A percentile compares a stretch with the other conserved stretches of the same genome.
Evolutionary conservation across 768 basidiomycete genomes (phyloP).

Genomic region (Amanita subjunquillea): DNA sequence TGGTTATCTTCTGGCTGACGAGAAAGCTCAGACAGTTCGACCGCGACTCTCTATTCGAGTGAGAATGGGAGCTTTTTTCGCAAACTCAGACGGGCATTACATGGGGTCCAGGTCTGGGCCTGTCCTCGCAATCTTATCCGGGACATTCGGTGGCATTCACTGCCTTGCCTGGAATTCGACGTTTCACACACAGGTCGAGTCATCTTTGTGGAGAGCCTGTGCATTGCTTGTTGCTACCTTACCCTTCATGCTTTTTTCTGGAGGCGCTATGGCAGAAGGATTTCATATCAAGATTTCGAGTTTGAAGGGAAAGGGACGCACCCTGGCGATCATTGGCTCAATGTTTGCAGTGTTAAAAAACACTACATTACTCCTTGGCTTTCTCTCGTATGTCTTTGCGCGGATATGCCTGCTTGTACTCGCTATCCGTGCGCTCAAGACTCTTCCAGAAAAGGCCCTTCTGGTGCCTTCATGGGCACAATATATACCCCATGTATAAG

Average conservation of each 20-base stretch:
- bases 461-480: neutral
- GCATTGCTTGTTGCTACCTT: slow-evolving; percentile 7
- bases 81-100: neutral
- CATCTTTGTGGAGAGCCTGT: slow-evolving; percentile 13
- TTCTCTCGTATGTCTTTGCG: neutral
- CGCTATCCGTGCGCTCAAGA: neutral
- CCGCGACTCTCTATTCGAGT: neutral
- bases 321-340: neutral
- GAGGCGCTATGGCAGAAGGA: neutral
- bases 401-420: neutral
- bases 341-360: neutral
- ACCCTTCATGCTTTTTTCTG: neutral
- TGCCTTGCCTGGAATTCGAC: slow-evolving; percentile 12
- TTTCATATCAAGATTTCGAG: neutral
- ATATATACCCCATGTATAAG: neutral
- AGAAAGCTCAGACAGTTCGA: neutral
- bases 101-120: neutral
- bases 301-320: neutral
- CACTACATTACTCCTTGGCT: neutral
- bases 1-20: neutral
- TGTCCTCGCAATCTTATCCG: neutral
- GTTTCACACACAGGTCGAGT: slow-evolving; percentile 11
- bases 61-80: neutral
- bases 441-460: neutral
- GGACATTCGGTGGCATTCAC: slow-evolving; percentile 13